Percentiles rank a stretch among this genome's conserved stretches.
phyloP scores from a whole-genome alignment of 192 early-diverging fungal genomes.

The Linderina pennispora region DNA sequence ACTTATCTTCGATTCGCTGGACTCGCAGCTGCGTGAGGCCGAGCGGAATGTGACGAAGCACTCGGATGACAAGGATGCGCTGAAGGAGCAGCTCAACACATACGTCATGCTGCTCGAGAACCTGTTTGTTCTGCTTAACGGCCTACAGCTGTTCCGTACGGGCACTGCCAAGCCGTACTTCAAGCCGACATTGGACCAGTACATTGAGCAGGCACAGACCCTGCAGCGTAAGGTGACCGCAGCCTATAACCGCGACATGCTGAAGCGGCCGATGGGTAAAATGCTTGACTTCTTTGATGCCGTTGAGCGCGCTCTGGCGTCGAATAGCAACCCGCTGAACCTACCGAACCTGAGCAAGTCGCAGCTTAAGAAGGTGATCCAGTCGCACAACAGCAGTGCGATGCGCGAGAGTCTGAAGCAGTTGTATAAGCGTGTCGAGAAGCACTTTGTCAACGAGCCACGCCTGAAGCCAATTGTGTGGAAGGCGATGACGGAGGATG shows the following conservation, averaged over 20 bases:
- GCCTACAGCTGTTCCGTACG: constrained; percentile 69
- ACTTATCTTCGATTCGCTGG: constrained; percentile 81
- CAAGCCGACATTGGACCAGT: constrained; percentile 41
- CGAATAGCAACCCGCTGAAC: constrained; percentile 55
- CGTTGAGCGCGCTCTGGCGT: constrained; percentile 76
- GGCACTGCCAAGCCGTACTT: constrained; percentile 55
- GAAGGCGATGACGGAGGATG: constrained; percentile 84
- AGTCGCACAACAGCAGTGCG: constrained; percentile 77
- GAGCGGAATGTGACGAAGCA: constrained; percentile 51
- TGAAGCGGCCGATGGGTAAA: constrained; percentile 80
- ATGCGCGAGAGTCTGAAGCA: constrained; percentile 62
- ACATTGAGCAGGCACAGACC: constrained; percentile 77
- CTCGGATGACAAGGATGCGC: constrained; percentile 73
- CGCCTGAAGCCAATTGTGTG: constrained; percentile 83
- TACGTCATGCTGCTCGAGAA: constrained; percentile 88
- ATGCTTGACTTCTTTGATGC: constrained; percentile 96
- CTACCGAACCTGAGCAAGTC: constrained; percentile 68
- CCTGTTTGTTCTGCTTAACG: constrained; percentile 88
- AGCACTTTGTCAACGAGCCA: constrained; percentile 85
- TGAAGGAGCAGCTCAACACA: constrained; percentile 80
- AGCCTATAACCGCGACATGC: constrained; percentile 83
- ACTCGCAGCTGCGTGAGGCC: constrained; percentile 71
- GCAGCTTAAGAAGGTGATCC: constrained; percentile 76
- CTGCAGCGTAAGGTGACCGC: constrained; percentile 75
- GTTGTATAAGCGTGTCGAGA: constrained; percentile 88